Evolutionary conservation across 2,329 filamentous ascomycete genomes (phyloP), one percentile per base, ranked within the genome.

Genomic region (Arachnomyces sp.): DNA sequence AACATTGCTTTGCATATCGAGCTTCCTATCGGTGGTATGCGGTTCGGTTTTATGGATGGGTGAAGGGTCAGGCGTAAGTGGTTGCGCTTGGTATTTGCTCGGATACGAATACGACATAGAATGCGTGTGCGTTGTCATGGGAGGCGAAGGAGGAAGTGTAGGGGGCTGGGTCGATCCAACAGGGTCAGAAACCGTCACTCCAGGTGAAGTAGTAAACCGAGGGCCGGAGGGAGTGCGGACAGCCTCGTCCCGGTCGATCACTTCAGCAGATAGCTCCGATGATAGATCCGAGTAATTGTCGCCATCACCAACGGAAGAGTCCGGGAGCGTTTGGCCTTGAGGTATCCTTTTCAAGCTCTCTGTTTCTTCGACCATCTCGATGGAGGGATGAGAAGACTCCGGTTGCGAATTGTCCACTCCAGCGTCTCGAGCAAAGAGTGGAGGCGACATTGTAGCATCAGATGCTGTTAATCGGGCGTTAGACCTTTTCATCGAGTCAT

Each of bases 231-330:
- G 53, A n/a, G 53, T 50, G n/a, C 55, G 57, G 7, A 47, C 37
- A 25, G 51, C 57, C 38, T 68, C 63, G 14, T 53, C 51, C 16
- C 52, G 44, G 34, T 72, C 66, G 39, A 71, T 68, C 25, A 71
- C 60, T 34, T 74, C 72, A 14, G 74, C 63, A 3, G 72, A 74
- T 16, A 73, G 57, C 35, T 71, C 65, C 12, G 68, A 70, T 8
- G 64, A 72, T 28, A 71, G 49, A 36, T 77, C 75, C 40, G 74
- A 78, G 25, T 76, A 54, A 34, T 71, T 71, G 46, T 75, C 67
- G 40, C 73, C 70, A 4, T 49, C 47, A 31, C 76, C 72, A n/a
- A 34, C 31, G 35, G 44, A 43, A 20, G 46, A 32, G 9, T 55
- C 53, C 20, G 69, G 68, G 12, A 65, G 38, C 2, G 65, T 68